Evolutionary conservation across 805 yeast genomes (phyloP).

Genomic region (Metschnikowia colocasiae): DNA sequence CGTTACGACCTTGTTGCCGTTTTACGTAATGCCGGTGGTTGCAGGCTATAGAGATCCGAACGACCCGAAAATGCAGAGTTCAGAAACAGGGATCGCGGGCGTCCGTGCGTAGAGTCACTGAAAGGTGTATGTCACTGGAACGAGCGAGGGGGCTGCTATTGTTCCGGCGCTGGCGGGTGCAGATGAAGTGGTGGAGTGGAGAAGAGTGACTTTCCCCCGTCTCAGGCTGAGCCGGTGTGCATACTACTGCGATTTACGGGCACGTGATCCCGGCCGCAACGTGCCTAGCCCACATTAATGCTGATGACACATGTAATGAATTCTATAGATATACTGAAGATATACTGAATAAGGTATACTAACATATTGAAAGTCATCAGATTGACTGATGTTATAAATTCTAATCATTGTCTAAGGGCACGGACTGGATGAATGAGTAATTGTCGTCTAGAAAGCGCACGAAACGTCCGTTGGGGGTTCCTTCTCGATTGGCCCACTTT

Average conservation of each 20-base stretch:
- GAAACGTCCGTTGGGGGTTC: too few relatives aligned
- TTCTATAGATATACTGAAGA: too few relatives aligned
- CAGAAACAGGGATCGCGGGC: background rate
- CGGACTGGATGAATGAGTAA: too few relatives aligned
- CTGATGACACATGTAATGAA: too few relatives aligned
- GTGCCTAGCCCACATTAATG: too few relatives aligned
- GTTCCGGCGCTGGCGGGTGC: background rate
- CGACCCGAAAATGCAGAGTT: background rate
- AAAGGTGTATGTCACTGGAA: background rate
- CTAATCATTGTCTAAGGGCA: too few relatives aligned
- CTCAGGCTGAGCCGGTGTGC: background rate
- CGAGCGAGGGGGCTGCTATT: background rate
- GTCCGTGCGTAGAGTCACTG: background rate
- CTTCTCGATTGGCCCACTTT: too few relatives aligned
- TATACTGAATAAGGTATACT: too few relatives aligned
- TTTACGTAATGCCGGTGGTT: background rate
- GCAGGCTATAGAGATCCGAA: background rate
- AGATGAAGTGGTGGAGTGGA: background rate
- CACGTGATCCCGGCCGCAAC: background rate
- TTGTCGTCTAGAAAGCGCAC: too few relatives aligned
- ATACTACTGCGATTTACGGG: background rate
- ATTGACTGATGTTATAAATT: too few relatives aligned
- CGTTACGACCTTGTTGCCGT: background rate
- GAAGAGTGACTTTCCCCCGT: background rate
- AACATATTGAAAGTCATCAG: too few relatives aligned